phyloP scores from a whole-genome alignment of 2,329 filamentous ascomycete species.

The Cladosporium sp. region DNA sequence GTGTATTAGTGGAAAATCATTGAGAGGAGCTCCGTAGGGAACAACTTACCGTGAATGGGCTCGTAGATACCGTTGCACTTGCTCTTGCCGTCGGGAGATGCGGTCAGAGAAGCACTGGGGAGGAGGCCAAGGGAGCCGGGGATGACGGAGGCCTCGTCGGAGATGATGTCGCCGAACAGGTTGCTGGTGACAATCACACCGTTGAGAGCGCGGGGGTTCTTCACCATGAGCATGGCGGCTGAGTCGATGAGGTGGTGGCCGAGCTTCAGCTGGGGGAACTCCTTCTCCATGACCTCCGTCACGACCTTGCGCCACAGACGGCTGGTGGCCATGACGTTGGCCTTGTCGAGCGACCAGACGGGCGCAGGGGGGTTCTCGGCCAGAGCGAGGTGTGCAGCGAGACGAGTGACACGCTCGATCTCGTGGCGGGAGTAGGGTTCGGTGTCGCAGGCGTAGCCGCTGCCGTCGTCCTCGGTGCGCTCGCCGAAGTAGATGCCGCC shows the following conservation, averaged over 20 bases:
- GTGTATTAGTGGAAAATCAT: not conserved
- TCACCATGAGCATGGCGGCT: conserved; percentile 97
- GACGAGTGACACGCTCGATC: conserved; percentile 82
- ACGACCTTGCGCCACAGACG: conserved; percentile 88
- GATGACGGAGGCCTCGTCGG: conserved; percentile 92
- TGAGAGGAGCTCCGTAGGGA: not conserved
- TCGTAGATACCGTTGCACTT: conserved; percentile 95
- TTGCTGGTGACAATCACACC: conserved; percentile 92
- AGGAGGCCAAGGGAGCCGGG: conserved; percentile 85
- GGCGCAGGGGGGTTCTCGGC: conserved; percentile 59
- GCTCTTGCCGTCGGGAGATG: conserved; percentile 80
- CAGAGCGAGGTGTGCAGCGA: conserved; percentile 79
- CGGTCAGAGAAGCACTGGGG: conserved; percentile 82
- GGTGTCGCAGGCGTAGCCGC: conserved; percentile 75
- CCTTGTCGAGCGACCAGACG: conserved; percentile 91
- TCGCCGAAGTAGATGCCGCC: conserved; percentile 96
- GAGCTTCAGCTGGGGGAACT: conserved; percentile 84
- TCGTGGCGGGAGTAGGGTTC: conserved; percentile 83
- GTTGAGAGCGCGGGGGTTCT: conserved; percentile 84
- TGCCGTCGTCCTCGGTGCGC: conserved; percentile 75
- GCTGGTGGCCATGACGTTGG: conserved; percentile 89
- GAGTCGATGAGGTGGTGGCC: conserved; percentile 92
- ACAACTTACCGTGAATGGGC: conserved; percentile 68
- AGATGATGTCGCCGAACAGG: conserved; percentile 93
- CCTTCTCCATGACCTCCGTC: conserved; percentile 77